Evolutionary conservation across 2,329 filamentous ascomycete genomes (phyloP).

Genomic region (Phaeoacremonium minimum): DNA sequence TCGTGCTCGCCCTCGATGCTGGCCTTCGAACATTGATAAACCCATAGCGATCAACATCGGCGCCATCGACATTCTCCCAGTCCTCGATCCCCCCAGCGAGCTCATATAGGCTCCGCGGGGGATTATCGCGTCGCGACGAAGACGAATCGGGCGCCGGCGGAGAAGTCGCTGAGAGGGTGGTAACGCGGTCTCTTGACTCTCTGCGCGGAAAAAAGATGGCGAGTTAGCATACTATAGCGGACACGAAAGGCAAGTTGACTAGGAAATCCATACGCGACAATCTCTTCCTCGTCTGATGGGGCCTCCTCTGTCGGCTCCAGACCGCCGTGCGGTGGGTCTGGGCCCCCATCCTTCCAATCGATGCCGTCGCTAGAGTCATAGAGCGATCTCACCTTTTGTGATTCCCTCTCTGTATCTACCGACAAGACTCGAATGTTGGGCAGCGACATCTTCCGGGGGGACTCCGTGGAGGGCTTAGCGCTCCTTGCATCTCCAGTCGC

Average conservation of each 20-base stretch:
- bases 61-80: conserved; percentile 60
- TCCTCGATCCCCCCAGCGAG: conserved; percentile 59
- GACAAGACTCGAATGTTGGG: conserved; percentile 50
- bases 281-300: conserved; percentile 47
- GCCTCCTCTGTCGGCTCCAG: conserved; percentile 45
- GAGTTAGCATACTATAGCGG: conserved; percentile 16
- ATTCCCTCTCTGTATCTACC: conserved; percentile 56
- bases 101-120: conserved; percentile 34
- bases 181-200: conserved; percentile 15
- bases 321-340: conserved; percentile 40
- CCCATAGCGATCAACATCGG: conserved; percentile 63
- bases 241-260: conserved; percentile 24
- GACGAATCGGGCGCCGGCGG: conserved; percentile 38
- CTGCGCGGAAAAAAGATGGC: conserved; percentile 10
- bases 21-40: conserved; percentile 53
- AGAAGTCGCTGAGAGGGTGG: conserved; percentile 25
- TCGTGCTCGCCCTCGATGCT: conserved; percentile 33
- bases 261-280: conserved; percentile 55
- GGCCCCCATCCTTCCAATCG: conserved; percentile 47
- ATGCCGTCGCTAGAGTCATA: conserved; percentile 53
- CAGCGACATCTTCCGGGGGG: conserved; percentile 15
- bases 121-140: conserved; percentile 37
- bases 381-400: conserved; percentile 64
- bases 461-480: conserved; percentile 7
- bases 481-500: conserved; percentile 11